phyloP scores from a whole-genome alignment of 129 eudicot genomes.

The Flaveria robusta region DNA sequence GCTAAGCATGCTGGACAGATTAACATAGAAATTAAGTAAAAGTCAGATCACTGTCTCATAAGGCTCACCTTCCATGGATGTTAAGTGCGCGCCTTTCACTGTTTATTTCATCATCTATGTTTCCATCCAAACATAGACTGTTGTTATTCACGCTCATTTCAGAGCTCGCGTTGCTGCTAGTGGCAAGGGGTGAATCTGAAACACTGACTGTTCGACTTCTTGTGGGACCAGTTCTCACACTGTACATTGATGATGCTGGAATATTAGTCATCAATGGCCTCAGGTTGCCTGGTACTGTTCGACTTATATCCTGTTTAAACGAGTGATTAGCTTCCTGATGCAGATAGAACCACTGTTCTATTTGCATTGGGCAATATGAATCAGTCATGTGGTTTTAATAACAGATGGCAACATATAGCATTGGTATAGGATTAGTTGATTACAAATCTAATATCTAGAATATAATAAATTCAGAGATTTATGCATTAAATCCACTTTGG shows the following conservation, averaged over 20 bases:
- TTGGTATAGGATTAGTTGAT: too few relatives aligned
- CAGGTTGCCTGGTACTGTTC: conserved; percentile 77
- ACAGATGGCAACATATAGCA: not conserved
- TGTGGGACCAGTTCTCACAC: conserved; percentile 86
- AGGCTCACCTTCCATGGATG: conserved; percentile 55
- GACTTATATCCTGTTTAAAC: conserved; percentile 75
- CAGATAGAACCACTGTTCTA: not conserved
- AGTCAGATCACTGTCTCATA: conserved; percentile 8
- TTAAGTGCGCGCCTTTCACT: conserved; percentile 46
- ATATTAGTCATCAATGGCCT: conserved; percentile 93
- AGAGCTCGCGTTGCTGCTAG: conserved; percentile 96
- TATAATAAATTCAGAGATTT: not conserved
- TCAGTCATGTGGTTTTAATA: not conserved
- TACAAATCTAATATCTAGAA: too few relatives aligned
- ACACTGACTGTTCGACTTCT: conserved; percentile 71
- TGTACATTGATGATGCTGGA: conserved; percentile 97
- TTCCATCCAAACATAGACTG: conserved; percentile 56
- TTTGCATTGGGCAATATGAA: not conserved
- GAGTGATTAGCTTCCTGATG: not conserved
- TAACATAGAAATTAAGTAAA: conserved; percentile 29
- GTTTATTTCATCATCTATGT: conserved; percentile 67
- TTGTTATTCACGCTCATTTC: conserved; percentile 80
- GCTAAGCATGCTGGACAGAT: conserved; percentile 20
- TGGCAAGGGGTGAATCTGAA: conserved; percentile 95
- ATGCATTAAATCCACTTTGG: not conserved